These are phyloP conservation scores for Fusarium duplospermum DNA, from an alignment of 2,329 filamentous ascomycete species.

Conservation along the genomic window DNA sequence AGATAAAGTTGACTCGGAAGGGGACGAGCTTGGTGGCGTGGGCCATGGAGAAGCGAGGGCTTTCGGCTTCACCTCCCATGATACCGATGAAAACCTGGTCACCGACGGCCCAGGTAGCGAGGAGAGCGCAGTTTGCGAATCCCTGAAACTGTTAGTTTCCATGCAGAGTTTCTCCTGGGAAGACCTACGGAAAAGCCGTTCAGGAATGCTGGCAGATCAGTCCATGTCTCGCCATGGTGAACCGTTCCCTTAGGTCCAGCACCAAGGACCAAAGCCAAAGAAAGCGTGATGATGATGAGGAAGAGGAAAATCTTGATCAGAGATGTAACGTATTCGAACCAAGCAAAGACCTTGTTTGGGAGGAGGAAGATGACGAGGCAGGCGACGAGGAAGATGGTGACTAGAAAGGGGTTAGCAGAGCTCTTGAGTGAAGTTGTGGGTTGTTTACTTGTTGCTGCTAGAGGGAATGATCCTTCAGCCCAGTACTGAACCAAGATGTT, in stretches of 20 bases:
- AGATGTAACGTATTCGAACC: slow-evolving; percentile 33
- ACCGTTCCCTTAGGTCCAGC: slow-evolving; percentile 20
- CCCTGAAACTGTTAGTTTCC: slow-evolving; percentile 1
- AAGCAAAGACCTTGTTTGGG: slow-evolving; percentile 28
- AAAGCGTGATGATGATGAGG: slow-evolving; percentile 27
- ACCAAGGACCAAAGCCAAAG: slow-evolving; percentile 18
- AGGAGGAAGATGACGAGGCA: slow-evolving; percentile 29
- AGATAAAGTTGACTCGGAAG: slow-evolving; percentile 33
- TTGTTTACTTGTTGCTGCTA: slow-evolving; percentile 10
- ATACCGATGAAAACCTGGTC: slow-evolving; percentile 41
- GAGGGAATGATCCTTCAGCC: slow-evolving; percentile 21
- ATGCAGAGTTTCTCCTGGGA: accelerated
- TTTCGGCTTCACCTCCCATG: slow-evolving; percentile 36
- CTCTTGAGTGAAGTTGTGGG: too few species aligned
- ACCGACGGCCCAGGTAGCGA: slow-evolving; percentile 36
- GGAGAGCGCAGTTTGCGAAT: slow-evolving; percentile 32
- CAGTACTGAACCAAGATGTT: slow-evolving; percentile 23
- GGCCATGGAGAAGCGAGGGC: slow-evolving; percentile 27
- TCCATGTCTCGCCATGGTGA: slow-evolving; percentile 22
- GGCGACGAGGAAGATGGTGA: slow-evolving; percentile 21
- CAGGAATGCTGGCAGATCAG: slow-evolving; percentile 6
- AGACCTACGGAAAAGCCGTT: slow-evolving; percentile 30
- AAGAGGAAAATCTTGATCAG: slow-evolving; percentile 33
- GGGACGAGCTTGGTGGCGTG: slow-evolving; percentile 38
- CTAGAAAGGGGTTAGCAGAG: background rate